Base-by-base conservation (phyloP, 768 basidiomycete genomes). In the Russula sp. region DNA sequence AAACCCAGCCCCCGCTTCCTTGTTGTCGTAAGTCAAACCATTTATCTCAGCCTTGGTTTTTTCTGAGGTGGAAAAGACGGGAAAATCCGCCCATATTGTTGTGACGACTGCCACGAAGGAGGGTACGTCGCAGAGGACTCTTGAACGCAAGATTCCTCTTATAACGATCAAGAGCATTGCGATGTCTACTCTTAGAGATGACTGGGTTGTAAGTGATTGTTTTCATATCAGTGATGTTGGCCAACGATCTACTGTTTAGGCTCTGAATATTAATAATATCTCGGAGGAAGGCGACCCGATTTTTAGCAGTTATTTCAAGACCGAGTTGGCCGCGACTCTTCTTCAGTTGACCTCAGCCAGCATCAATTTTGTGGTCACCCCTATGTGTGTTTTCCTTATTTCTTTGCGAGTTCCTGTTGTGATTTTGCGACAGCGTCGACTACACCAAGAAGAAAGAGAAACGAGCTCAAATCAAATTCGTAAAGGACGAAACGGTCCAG, bases 371-470 rank as follows among this genome's bases (percentile, higher is more conserved):
- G 73, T 83, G 55, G 84, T 98, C 67, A 84, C 83, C 0, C 89
- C 94, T 20, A 82, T 81, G 94, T 96, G 73, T 70, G 92, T 77
- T 26, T 61, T 42, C 20, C 20, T 32, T 30, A 26, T 48, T 49
- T 57, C 7, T 44, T 50, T 38, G n/a, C 22, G 13, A 14, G 28
- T 36, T 49, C 32, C 59, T 44, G 65, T 36, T n/a, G 46, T 48
- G 24, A 63, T 20, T 7, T 54, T 28, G n/a, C 22, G n/a, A 0
- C 61, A 98, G 92, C 9, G 77, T 98, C 64, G 85, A 91, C 62
- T 98, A 98, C 74, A 80, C 81, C 48, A 98, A 99, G 82, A 99
- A 99, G 83, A 98, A 94, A 77, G 95, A 95, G 67, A 99, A 98
- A 78, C 86, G 86, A 72, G 86, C 89, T 5, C 80, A 84, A 59